phyloP scores from a whole-genome alignment of 768 basidiomycete genomes.

The Neoboletus subvelutipes region DNA sequence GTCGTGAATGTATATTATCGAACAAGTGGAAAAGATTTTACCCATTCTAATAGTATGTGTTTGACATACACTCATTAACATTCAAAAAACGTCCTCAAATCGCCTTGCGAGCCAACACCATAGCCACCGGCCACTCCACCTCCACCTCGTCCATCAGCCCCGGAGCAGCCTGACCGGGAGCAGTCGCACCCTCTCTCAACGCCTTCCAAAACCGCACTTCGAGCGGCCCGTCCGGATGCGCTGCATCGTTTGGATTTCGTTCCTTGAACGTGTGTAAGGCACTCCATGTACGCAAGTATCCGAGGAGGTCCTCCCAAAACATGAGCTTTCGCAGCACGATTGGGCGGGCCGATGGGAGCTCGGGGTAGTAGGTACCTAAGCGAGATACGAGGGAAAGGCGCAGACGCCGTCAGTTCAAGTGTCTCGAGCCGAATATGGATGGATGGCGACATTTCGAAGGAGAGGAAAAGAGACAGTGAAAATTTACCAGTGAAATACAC shows the following conservation, averaged over 20 bases:
- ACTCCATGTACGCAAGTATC: constrained; percentile 71
- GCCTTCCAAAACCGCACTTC: constrained; percentile 61
- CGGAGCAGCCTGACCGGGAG: too few relatives aligned
- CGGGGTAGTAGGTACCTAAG: constrained; percentile 43
- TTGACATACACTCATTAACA: too few relatives aligned
- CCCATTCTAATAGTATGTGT: too few relatives aligned
- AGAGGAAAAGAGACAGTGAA: neutral
- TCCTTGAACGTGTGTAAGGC: constrained; percentile 68
- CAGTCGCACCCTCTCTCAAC: constrained; percentile 43
- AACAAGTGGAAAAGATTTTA: too few relatives aligned
- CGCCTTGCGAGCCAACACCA: constrained; percentile 20
- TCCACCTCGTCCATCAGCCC: constrained; percentile 31
- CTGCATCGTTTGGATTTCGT: constrained; percentile 53
- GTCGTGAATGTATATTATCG: too few relatives aligned
- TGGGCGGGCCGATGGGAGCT: constrained; percentile 32
- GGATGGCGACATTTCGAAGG: too few relatives aligned
- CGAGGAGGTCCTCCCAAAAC: constrained; percentile 65
- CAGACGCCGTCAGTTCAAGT: neutral
- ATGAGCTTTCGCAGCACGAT: constrained; percentile 58
- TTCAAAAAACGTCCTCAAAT: neutral
- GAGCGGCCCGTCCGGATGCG: constrained; percentile 56
- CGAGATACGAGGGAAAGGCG: neutral
- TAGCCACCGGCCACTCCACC: constrained; percentile 41
- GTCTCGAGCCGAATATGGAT: neutral
- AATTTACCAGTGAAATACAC: constrained; percentile 57